Evolutionary conservation across 2,329 filamentous ascomycete genomes (phyloP).

Genomic region (Colletotrichum sp.): DNA sequence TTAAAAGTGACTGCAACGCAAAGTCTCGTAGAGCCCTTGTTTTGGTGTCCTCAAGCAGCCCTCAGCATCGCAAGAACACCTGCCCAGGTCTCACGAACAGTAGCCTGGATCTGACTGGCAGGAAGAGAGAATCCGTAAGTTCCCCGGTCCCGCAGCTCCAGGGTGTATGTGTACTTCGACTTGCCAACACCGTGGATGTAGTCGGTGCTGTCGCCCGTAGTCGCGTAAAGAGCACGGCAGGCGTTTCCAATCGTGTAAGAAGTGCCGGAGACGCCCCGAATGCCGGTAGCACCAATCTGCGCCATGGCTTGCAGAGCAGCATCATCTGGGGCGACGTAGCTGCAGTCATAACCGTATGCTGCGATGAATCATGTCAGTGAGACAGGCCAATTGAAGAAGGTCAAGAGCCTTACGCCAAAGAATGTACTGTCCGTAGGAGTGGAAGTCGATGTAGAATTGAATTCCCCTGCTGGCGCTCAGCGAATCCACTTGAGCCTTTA

Average conservation of each 20-base stretch:
- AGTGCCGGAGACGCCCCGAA: conserved; percentile 20
- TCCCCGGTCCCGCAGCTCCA: conserved; percentile 18
- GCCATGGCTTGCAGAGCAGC: conserved; percentile 3
- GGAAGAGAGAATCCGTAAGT: conserved; percentile 16
- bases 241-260: conserved; percentile 24
- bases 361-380: background rate
- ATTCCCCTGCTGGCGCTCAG: conserved; percentile 51
- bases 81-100: conserved; percentile 20
- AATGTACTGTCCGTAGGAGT: conserved; percentile 61
- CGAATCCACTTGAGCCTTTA: conserved; percentile 49
- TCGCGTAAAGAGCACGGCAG: conserved; percentile 23
- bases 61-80: conserved; percentile 22
- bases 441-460: conserved; percentile 68
- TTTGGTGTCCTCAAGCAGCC: conserved; percentile 40
- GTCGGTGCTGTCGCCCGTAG: conserved; percentile 25
- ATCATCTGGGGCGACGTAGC: conserved; percentile 17
- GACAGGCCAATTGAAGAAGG: accelerated
- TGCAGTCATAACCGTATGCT: conserved; percentile 22
- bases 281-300: conserved; percentile 5
- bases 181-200: conserved; percentile 24
- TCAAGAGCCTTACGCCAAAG: conserved; percentile 12
- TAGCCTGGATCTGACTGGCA: conserved; percentile 20
- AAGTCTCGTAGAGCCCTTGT: background rate
- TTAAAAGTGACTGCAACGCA: accelerated
- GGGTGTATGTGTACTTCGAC: conserved; percentile 20